Evolutionary conservation across 2,329 filamentous ascomycete species (phyloP).

Genomic region (Neofusicoccum sp.): DNA sequence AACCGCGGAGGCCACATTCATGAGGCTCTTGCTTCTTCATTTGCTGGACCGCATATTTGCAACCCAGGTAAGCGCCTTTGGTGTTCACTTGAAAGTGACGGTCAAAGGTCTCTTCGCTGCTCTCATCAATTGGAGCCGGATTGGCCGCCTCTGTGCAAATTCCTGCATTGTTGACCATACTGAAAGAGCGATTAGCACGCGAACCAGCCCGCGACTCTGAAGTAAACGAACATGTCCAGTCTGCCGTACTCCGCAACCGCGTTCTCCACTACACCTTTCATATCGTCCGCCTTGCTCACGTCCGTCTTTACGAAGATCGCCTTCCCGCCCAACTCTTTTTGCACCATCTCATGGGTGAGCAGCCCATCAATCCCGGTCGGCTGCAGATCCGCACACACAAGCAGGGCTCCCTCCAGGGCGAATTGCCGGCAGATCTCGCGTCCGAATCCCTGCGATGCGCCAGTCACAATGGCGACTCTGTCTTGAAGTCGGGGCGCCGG

Average conservation of each 20-base stretch:
- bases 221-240: constrained; percentile 30
- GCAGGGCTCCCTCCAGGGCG: constrained; percentile 20
- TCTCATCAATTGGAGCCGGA: constrained; percentile 28
- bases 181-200: background rate
- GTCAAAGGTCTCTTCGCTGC: constrained; percentile 34
- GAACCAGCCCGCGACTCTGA: background rate
- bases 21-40: constrained; percentile 36
- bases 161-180: constrained; percentile 36
- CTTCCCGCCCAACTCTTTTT: constrained; percentile 2
- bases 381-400: constrained; percentile 24
- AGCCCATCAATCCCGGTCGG: background rate
- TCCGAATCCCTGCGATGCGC: constrained; percentile 32
- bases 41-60: constrained; percentile 37
- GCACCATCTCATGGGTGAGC: constrained; percentile 18
- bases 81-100: constrained; percentile 36
- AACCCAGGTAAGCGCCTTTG: constrained; percentile 39
- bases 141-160: constrained; percentile 31
- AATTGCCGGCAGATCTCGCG: constrained; percentile 23
- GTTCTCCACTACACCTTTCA: constrained; percentile 20
- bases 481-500: background rate
- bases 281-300: constrained; percentile 25
- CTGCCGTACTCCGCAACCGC: constrained; percentile 31
- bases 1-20: constrained; percentile 30
- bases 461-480: constrained; percentile 32
- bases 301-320: constrained; percentile 27